These are phyloP conservation scores for Cytospora paraplurivora DNA, from an alignment of 2,329 filamentous ascomycete genomes.

Conservation along the genomic window DNA sequence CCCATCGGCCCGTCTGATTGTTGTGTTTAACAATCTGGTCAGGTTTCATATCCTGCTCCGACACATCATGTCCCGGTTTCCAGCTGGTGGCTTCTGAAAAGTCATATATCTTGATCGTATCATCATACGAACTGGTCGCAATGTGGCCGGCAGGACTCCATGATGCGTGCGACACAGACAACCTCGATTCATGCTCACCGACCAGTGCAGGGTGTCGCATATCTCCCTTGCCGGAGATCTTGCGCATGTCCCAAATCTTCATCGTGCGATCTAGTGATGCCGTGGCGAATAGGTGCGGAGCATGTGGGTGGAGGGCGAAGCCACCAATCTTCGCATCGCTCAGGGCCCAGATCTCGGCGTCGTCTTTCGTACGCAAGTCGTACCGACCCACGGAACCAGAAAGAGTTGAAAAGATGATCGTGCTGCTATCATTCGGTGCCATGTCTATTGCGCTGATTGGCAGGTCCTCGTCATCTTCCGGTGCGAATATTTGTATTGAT, in stretches of 20 bases:
- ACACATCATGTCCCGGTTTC: slow-evolving; percentile 60
- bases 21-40: slow-evolving; percentile 76
- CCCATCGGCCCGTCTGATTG: slow-evolving; percentile 94
- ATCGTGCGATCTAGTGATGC: slow-evolving; percentile 87
- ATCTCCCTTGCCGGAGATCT: slow-evolving; percentile 67
- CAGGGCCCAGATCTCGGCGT: slow-evolving; percentile 71
- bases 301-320: slow-evolving; percentile 78
- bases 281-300: slow-evolving; percentile 83
- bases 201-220: slow-evolving; percentile 67
- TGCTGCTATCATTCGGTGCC: slow-evolving; percentile 66
- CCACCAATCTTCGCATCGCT: slow-evolving; percentile 95
- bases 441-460: slow-evolving; percentile 87
- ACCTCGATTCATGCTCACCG: slow-evolving; percentile 77
- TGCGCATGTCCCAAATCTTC: slow-evolving; percentile 90
- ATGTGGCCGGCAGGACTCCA: slow-evolving; percentile 85
- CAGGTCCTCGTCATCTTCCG: slow-evolving; percentile 70
- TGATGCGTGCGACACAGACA: slow-evolving; percentile 90
- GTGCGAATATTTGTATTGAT: slow-evolving; percentile 80
- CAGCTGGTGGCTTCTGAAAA: slow-evolving; percentile 65
- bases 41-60: slow-evolving; percentile 67
- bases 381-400: slow-evolving; percentile 79
- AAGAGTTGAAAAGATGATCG: slow-evolving; percentile 85
- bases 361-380: slow-evolving; percentile 67
- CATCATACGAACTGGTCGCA: slow-evolving; percentile 91
- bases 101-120: slow-evolving; percentile 90